These are phyloP conservation scores for Lanzia echinophila DNA, from an alignment of 2,329 filamentous ascomycete species.

Conservation along the genomic window DNA sequence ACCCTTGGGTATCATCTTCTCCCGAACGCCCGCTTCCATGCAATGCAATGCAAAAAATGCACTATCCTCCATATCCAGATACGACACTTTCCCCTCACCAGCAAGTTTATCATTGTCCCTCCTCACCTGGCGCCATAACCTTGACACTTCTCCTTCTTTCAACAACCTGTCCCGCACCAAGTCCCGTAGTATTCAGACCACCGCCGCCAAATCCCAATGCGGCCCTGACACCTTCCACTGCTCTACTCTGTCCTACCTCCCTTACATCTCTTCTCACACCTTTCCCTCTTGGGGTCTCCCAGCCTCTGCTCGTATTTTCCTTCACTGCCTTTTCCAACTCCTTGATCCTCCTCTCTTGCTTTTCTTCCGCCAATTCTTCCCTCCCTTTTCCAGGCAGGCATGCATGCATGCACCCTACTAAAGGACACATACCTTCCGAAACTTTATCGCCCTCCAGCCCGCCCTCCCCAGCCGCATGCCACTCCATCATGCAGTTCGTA, in stretches of 20 bases:
- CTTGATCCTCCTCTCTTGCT: slow-evolving; percentile 30
- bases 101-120: slow-evolving; percentile 2
- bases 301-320: slow-evolving; percentile 14
- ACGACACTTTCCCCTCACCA: neutral
- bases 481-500: slow-evolving; percentile 50
- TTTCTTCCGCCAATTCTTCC: slow-evolving; percentile 36
- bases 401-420: slow-evolving; percentile 59
- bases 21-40: too few relatives aligned
- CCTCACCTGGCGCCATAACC: slow-evolving; percentile 38
- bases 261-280: slow-evolving; percentile 42
- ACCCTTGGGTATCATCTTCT: too few relatives aligned
- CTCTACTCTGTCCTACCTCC: slow-evolving; percentile 52
- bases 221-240: slow-evolving; percentile 54
- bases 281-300: neutral
- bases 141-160: slow-evolving; percentile 60
- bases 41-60: too few relatives aligned
- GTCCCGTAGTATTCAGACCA: slow-evolving; percentile 1
- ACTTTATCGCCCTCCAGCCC: slow-evolving; percentile 23
- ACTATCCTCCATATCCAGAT: too few relatives aligned
- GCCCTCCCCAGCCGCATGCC: slow-evolving; percentile 42
- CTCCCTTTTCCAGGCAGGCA: slow-evolving; percentile 53
- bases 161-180: slow-evolving; percentile 35
- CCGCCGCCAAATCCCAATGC: slow-evolving; percentile 32
- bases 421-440: slow-evolving; percentile 52
- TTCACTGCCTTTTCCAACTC: slow-evolving; percentile 38